Evolutionary conservation across 2,329 filamentous ascomycete genomes (phyloP).

Genomic region (Fusarium equiseti): DNA sequence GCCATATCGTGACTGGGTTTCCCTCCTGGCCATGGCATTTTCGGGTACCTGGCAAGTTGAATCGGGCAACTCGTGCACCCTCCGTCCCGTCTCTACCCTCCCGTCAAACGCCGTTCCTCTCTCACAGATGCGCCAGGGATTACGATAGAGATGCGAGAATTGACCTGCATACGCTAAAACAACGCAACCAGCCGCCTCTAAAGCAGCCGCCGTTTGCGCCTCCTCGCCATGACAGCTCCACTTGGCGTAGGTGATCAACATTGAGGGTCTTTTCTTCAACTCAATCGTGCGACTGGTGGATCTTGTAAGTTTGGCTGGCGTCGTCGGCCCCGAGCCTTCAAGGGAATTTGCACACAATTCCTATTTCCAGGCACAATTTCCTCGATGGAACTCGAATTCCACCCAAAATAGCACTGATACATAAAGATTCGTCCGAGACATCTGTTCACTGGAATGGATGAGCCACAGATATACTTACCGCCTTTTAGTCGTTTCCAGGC

Average conservation of each 20-base stretch:
- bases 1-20: not conserved
- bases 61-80: conserved; percentile 7
- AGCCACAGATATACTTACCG: conserved; percentile 24
- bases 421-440: conserved; percentile 7
- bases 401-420: conserved; percentile 19
- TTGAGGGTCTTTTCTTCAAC: conserved; percentile 36
- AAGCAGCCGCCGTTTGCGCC: conserved; percentile 47
- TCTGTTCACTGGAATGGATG: conserved; percentile 25
- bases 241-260: conserved; percentile 41
- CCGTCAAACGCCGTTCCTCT: conserved; percentile 20
- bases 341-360: conserved; percentile 8
- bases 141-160: conserved; percentile 20
- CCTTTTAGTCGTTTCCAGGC: conserved; percentile 10
- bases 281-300: conserved; percentile 29
- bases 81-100: conserved; percentile 19
- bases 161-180: conserved; percentile 35
- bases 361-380: conserved; percentile 24
- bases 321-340: conserved; percentile 13
- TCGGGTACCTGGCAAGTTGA: conserved; percentile 4
- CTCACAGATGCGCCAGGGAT: conserved; percentile 21
- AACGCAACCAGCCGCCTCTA: conserved; percentile 39
- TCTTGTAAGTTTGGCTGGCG: conserved; percentile 19
- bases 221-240: conserved; percentile 45
- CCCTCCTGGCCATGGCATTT: not conserved
- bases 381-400: conserved; percentile 2